Evolutionary conservation across 495 filamentous ascomycete species (phyloP).

Genomic region (Hypoxylon perforatum): DNA sequence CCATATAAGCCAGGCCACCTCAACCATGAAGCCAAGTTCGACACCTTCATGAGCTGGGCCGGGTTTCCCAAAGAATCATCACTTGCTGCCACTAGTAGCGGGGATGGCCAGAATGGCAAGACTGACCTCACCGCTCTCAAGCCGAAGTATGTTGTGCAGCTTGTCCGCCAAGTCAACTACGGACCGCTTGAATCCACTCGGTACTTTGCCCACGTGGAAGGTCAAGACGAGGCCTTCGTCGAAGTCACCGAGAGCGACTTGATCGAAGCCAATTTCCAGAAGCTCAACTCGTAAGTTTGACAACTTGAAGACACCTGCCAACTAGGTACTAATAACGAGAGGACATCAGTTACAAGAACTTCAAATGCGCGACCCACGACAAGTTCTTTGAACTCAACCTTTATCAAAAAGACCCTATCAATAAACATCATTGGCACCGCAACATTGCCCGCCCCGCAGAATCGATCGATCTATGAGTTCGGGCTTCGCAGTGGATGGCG

Average conservation of each 20-base stretch:
- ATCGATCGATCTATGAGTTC: constrained; percentile 41
- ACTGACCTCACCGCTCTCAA: constrained; percentile 5
- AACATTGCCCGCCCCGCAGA: constrained; percentile 46
- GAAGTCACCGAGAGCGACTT: constrained; percentile 47
- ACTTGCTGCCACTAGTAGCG: not conserved
- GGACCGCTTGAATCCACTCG: constrained; percentile 47
- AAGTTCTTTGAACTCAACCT: constrained; percentile 55
- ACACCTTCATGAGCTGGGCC: constrained; percentile 43
- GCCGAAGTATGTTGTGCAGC: constrained; percentile 42
- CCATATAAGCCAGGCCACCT: constrained; percentile 21
- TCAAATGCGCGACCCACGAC: constrained; percentile 47
- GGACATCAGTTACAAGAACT: constrained; percentile 48
- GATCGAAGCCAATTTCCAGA: constrained; percentile 49
- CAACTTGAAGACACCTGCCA: too few relatives aligned
- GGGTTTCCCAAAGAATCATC: not conserved
- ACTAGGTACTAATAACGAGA: constrained; percentile 1
- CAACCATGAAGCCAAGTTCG: constrained; percentile 43
- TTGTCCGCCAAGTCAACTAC: constrained; percentile 51
- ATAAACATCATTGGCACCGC: constrained; percentile 50
- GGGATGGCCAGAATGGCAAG: not conserved
- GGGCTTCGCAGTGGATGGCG: too few relatives aligned
- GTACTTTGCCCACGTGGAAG: constrained; percentile 43
- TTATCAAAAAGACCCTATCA: constrained; percentile 52
- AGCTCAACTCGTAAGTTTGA: constrained; percentile 46
- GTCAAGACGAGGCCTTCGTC: constrained; percentile 27